Evolutionary conservation across 2,329 filamentous ascomycete species (phyloP).

Genomic region (Ophiocordyceps unilateralis): DNA sequence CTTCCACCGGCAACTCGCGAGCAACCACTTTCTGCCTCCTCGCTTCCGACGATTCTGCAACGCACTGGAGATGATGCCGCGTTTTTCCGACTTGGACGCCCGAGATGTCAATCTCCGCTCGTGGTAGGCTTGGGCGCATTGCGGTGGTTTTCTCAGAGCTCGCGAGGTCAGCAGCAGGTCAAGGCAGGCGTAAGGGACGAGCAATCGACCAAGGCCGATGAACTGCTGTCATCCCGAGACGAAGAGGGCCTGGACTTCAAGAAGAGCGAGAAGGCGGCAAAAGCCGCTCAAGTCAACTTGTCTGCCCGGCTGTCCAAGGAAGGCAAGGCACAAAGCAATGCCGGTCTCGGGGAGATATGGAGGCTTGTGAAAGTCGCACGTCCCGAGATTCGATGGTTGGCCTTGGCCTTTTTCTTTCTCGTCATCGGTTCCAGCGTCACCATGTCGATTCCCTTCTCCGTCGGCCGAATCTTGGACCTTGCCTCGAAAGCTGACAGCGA

Average conservation of each 20-base stretch:
- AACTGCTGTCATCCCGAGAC: constrained; percentile 5
- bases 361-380: constrained; percentile 76
- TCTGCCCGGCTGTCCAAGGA: constrained; percentile 78
- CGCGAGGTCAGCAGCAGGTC: constrained; percentile 8
- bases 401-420: constrained; percentile 65
- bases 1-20: not conserved
- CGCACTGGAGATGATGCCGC: not conserved
- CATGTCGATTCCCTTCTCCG: constrained; percentile 92
- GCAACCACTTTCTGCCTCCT: not conserved
- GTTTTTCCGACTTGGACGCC: not conserved
- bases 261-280: constrained; percentile 67
- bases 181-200: constrained; percentile 16
- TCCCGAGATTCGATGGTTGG: constrained; percentile 66
- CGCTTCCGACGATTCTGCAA: not conserved
- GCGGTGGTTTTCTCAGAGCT: constrained; percentile 14
- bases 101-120: not conserved
- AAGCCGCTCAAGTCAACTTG: constrained; percentile 79
- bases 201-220: constrained; percentile 18
- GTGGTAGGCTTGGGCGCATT: constrained; percentile 3
- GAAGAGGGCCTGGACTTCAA: constrained; percentile 27
- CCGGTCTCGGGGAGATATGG: constrained; percentile 62
- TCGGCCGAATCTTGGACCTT: constrained; percentile 86
- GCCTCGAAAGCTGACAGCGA: constrained; percentile 58
- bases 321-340: constrained; percentile 38
- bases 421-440: constrained; percentile 83